Evolutionary conservation across 495 filamentous ascomycete genomes (phyloP).

Genomic region (Neurospora sp.): DNA sequence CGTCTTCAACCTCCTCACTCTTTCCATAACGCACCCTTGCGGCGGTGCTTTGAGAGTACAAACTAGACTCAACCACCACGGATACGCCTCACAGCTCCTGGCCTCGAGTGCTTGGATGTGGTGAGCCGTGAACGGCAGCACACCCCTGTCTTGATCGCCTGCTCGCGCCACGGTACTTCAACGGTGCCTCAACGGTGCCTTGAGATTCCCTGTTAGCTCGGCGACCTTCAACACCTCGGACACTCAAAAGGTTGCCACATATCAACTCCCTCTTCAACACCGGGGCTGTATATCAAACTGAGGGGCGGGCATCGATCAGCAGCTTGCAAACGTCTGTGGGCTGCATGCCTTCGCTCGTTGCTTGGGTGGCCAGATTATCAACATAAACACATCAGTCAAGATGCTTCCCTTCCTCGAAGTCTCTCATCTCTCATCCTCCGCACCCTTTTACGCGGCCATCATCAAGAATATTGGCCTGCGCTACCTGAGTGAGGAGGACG

Average conservation of each 20-base stretch:
- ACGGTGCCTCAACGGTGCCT: neutral
- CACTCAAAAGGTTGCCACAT: neutral
- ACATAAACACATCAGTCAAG: conserved; percentile 2
- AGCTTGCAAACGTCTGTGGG: neutral
- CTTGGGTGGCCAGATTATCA: neutral
- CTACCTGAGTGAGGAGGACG: conserved; percentile 42
- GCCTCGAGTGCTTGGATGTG: neutral
- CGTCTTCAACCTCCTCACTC: neutral
- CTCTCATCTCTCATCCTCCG: conserved; percentile 64
- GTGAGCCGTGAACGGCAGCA: neutral
- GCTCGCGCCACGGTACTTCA: neutral
- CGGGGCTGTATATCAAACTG: neutral
- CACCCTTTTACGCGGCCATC: conserved; percentile 71
- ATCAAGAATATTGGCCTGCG: conserved; percentile 64
- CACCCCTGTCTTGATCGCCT: neutral
- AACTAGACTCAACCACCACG: neutral
- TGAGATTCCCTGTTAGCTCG: neutral
- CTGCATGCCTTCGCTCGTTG: neutral
- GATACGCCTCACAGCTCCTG: neutral
- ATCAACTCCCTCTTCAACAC: neutral
- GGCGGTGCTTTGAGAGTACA: neutral
- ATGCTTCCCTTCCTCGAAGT: conserved; percentile 45
- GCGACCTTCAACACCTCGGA: neutral
- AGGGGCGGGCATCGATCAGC: neutral
- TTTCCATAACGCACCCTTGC: neutral